These are phyloP conservation scores for Nigrograna mackinnonii DNA, from an alignment of 2,329 filamentous ascomycete genomes.

Conservation along the genomic window DNA sequence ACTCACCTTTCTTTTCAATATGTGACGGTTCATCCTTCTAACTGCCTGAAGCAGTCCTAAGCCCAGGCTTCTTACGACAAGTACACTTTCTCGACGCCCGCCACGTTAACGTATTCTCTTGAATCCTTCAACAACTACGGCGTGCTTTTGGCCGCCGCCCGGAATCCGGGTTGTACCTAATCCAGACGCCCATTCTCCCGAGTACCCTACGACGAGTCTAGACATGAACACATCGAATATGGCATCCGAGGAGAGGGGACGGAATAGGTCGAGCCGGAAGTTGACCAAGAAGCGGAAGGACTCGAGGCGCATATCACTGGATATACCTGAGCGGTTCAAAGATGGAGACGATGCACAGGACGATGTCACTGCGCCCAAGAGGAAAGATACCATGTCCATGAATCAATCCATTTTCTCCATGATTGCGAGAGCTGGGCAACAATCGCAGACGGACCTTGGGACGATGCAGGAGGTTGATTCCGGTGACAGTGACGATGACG, in stretches of 20 bases:
- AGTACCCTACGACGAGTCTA: neutral
- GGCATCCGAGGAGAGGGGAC: constrained; percentile 35
- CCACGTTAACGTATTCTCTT: too few relatives aligned
- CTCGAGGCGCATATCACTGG: constrained; percentile 45
- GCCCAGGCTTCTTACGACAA: neutral
- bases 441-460: constrained; percentile 79
- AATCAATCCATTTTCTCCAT: constrained; percentile 94
- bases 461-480: constrained; percentile 73
- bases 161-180: neutral
- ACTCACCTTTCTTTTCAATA: constrained; percentile 32
- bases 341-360: constrained; percentile 63
- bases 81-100: too few relatives aligned
- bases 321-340: constrained; percentile 61
- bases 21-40: constrained; percentile 27
- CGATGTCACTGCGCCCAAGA: constrained; percentile 61
- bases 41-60: constrained; percentile 34
- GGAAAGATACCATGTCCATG: constrained; percentile 65
- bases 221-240: constrained; percentile 21
- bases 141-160: constrained; percentile 12
- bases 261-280: constrained; percentile 30
- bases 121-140: constrained; percentile 6
- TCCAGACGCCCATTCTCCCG: constrained; percentile 1
- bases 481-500: constrained; percentile 71
- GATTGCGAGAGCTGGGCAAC: constrained; percentile 84
- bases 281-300: constrained; percentile 38